Conservation (phyloP, 2,329 filamentous ascomycete genomes). For the Botrytis fragariae region DNA sequence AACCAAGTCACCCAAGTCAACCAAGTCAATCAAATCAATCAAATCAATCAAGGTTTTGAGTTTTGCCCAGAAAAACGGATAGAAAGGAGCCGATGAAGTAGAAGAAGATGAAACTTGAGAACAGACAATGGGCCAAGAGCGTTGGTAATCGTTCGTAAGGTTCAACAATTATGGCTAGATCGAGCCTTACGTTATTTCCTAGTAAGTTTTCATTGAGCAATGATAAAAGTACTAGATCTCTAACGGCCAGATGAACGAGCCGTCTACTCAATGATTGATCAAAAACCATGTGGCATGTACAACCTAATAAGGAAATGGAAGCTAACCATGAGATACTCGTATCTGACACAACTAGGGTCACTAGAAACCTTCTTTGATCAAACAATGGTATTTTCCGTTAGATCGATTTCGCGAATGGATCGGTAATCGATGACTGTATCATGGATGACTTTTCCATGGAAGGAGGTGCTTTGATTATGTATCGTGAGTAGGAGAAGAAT, state of each 20-base stretch:
- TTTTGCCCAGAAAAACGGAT: neutral
- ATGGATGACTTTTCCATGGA: neutral
- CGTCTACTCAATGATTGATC: neutral
- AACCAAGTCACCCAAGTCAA: neutral
- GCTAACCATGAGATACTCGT: neutral
- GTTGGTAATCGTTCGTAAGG: conserved; percentile 2
- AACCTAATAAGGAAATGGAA: neutral
- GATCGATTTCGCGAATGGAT: neutral
- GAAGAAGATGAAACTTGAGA: conserved; percentile 17
- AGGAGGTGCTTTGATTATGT: neutral
- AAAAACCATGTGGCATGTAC: neutral
- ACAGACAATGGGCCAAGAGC: neutral
- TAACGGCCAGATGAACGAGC: neutral
- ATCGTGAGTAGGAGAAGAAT: neutral
- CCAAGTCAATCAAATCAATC: neutral
- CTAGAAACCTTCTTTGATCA: neutral
- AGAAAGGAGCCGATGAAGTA: neutral
- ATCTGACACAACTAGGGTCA: neutral
- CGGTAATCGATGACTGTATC: neutral
- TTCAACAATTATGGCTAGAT: conserved; percentile 7
- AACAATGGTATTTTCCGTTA: neutral
- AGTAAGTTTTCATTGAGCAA: too few species aligned
- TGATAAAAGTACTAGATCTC: neutral
- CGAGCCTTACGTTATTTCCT: neutral
- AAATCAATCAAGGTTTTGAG: neutral